phyloP scores from a whole-genome alignment of 352 stramenopile species.

The Phytophthora nicotianae region DNA sequence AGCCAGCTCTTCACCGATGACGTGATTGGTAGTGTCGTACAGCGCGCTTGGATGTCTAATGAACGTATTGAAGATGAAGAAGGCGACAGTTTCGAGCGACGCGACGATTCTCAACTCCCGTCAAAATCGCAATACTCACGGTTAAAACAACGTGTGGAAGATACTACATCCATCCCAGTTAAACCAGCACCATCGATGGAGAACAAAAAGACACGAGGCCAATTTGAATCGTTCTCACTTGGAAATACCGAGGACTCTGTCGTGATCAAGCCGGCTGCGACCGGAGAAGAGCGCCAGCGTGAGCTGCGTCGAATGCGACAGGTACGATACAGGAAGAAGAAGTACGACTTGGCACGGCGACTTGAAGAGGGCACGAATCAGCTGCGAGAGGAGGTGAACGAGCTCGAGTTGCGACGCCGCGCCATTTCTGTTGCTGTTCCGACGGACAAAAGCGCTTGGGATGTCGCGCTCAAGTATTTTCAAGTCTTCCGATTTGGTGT shows the following conservation, averaged over 20 bases:
- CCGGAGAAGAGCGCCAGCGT: not conserved
- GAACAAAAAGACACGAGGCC: not conserved
- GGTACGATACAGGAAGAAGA: not conserved
- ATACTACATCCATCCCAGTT: not conserved
- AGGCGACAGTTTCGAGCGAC: no score
- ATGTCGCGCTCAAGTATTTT: not conserved
- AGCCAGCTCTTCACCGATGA: conserved; percentile 9
- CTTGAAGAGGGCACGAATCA: not conserved
- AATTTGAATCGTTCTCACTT: not conserved
- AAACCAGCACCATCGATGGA: not conserved
- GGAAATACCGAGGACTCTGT: not conserved
- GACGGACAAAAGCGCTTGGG: not conserved
- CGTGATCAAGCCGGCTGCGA: not conserved
- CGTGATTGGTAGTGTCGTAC: conserved; percentile 14
- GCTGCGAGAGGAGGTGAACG: not conserved
- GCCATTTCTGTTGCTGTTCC: not conserved
- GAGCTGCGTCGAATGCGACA: not conserved
- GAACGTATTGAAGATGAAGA: no score
- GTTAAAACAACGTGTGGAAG: no score
- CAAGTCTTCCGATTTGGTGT: not conserved
- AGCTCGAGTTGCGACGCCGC: not conserved
- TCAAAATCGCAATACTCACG: no score
- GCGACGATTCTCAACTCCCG: no score
- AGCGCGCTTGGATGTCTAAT: conserved; percentile 1
- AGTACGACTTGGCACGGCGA: not conserved